Evolutionary conservation across 805 yeast genomes (phyloP).

Genomic region (Ogataea dorogensis): DNA sequence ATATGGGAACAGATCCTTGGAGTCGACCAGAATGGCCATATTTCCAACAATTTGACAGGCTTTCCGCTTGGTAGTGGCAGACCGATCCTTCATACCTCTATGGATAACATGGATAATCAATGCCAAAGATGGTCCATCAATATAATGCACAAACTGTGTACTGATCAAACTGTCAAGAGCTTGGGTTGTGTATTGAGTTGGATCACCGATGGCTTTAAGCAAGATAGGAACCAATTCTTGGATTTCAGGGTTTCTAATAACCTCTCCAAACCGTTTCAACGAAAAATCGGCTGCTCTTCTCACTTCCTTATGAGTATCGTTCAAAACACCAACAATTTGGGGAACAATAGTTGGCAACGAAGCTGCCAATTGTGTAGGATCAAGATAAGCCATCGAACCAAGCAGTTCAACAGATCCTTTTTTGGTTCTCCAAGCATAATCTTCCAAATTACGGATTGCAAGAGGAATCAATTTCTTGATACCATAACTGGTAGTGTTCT

Average conservation of each 20-base stretch:
- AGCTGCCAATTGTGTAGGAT: constrained; percentile 88
- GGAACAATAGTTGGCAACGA: constrained; percentile 91
- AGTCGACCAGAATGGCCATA: constrained; percentile 94
- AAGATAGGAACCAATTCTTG: constrained; percentile 85
- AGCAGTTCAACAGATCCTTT: constrained; percentile 94
- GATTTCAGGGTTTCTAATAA: constrained; percentile 95
- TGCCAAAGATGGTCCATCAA: constrained; percentile 97
- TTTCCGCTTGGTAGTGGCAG: constrained; percentile 88
- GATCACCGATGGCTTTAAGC: constrained; percentile 93
- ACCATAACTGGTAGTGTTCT: constrained; percentile 87
- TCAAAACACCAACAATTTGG: constrained; percentile 90
- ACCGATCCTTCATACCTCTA: constrained; percentile 91
- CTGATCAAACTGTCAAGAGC: constrained; percentile 83
- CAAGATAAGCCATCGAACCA: constrained; percentile 97
- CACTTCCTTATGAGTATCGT: constrained; percentile 95
- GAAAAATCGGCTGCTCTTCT: constrained; percentile 92
- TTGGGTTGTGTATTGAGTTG: constrained; percentile 82
- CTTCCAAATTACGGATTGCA: constrained; percentile 82
- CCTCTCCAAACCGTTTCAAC: constrained; percentile 91
- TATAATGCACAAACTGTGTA: constrained; percentile 95
- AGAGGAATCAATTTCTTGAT: constrained; percentile 87
- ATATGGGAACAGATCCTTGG: constrained; percentile 82
- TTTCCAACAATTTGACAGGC: constrained; percentile 98
- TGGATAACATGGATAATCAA: constrained; percentile 91
- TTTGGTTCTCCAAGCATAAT: constrained; percentile 92